Base-by-base conservation (phyloP, 202 grass and related monocot species). In the Elaeis oleifera region DNA sequence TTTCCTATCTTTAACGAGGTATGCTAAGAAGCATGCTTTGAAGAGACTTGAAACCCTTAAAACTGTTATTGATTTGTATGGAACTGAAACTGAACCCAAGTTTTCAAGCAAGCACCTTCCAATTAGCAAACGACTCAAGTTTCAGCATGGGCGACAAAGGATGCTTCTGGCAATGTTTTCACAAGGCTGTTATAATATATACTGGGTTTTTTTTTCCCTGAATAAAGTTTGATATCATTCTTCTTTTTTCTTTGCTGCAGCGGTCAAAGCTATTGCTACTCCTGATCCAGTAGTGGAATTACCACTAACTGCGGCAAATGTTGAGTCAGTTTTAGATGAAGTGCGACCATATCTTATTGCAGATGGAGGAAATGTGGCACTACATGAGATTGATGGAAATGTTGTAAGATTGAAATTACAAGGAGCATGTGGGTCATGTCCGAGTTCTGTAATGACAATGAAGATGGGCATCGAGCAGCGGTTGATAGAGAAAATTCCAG, bases 401-500 rank as follows among this genome's bases (percentile, higher is more conserved):
- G 61, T 97, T 53, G 94, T 97, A 65, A 73, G 74, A 72, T 76
- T 97, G 67, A 89, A 73, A 69, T 74, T 97, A 39, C 94, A 99
- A 76, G 94, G 88, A 55, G 94, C 94, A 5, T 99, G 94, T 58
- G 94, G 94, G 9, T 99, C 94, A 19, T 99, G 94, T 68, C 94
- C 94, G 7, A 80, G 81, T 63, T 99, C 94, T 53, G 94, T 99
- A 15, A 89, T 76, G 59, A 99, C 94, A 3, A 85, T 92, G 79
- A 92, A 92, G 72, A 75, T 99, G 88, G 94, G 94, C 27, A 99
- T 99, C 4, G 85, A 92, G 32, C 74, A 85, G 4, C 79, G 88
- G 11, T 79, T 99, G 64, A 99, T 99, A 88, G 94, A 99, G 72
- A 89, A 92, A 75, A 89, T 99, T 84, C 94, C 94, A 21, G 88